Percentiles rank a stretch among this genome's conserved stretches.
phyloP scores from a whole-genome alignment of 495 filamentous ascomycete genomes.

The Aspergillus ostianus region DNA sequence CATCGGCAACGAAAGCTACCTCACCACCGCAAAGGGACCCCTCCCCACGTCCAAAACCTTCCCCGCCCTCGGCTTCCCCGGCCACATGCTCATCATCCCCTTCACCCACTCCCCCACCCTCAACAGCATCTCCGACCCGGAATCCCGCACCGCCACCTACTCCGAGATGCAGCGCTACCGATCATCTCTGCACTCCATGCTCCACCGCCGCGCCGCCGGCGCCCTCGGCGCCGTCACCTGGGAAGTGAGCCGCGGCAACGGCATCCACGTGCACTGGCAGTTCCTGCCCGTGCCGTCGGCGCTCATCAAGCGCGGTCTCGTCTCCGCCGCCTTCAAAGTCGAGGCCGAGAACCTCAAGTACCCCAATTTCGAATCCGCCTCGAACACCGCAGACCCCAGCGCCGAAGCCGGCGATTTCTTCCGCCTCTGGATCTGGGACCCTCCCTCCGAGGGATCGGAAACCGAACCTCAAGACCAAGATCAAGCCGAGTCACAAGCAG shows the following conservation, averaged over 20 bases:
- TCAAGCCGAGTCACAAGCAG: slow-evolving; percentile 1
- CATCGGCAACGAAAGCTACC: slow-evolving; percentile 79
- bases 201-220: slow-evolving; percentile 41
- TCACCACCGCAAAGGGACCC: slow-evolving; percentile 90
- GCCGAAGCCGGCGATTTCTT: slow-evolving; percentile 71
- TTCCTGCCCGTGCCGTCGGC: slow-evolving; percentile 74
- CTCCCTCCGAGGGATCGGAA: slow-evolving; percentile 7
- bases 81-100: slow-evolving; percentile 89
- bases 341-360: slow-evolving; percentile 76
- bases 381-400: slow-evolving; percentile 33
- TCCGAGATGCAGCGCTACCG: slow-evolving; percentile 81
- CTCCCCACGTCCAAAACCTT: slow-evolving; percentile 68
- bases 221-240: slow-evolving; percentile 81
- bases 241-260: slow-evolving; percentile 75
- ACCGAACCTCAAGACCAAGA: background rate
- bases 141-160: slow-evolving; percentile 54
- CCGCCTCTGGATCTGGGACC: slow-evolving; percentile 75
- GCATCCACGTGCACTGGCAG: slow-evolving; percentile 93
- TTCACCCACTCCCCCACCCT: slow-evolving; percentile 73
- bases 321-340: slow-evolving; percentile 80
- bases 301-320: slow-evolving; percentile 62
- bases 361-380: slow-evolving; percentile 45
- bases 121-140: slow-evolving; percentile 54
- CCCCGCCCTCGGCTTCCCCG: slow-evolving; percentile 68
- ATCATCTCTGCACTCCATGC: slow-evolving; percentile 68